Base-by-base conservation (phyloP, 306 rosid species). In the Quercus cerris region DNA sequence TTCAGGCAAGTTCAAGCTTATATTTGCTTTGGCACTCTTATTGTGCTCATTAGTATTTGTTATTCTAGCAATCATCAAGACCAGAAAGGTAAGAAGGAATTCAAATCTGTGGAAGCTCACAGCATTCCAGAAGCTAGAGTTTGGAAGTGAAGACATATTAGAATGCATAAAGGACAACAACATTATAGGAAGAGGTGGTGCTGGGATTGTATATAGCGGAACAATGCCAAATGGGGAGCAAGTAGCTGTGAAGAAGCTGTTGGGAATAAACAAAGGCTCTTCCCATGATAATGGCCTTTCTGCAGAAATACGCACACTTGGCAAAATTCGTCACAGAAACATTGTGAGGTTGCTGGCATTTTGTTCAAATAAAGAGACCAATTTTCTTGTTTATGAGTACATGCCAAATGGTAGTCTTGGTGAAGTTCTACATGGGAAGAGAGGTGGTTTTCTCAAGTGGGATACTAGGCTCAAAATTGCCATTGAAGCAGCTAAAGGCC, bases 381-480 rank as follows among this genome's bases (percentile, higher is more conserved):
- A 94, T 82, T 82, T 94, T 63, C 93, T 94, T 38, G 97, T 94
- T 18, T 94, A 92, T 75, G 98, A 94, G 86, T 94, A 90, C 84
- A 90, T 94, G 98, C 84, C 89, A 51, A 89, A 94, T 75, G 98
- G 98, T 66, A 94, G 97, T 70, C 83, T 94, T 0, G 98, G 98
- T 25, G 97, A 88, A 86, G 93, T 91, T 2, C 75, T 94, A 75
- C 97, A 94, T 87, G 98, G 97, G 59, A 94, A 92, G 74, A 85
- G 85, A 61, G 98, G 98, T 3, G 91, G 86, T 66, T 87, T 73
- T 84, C 91, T 94, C 8, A 82, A 86, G 81, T 94, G 98, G 98
- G 92, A 87, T 11, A 89, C 90, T 12, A 92, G 98, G 80, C 74
- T 92, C 70, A 88, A 89, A 51, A 94, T 94, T 64, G 97, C 94